Evolutionary conservation across 1,139 yeast species (phyloP).

Genomic region (Yamadazyma oceani): DNA sequence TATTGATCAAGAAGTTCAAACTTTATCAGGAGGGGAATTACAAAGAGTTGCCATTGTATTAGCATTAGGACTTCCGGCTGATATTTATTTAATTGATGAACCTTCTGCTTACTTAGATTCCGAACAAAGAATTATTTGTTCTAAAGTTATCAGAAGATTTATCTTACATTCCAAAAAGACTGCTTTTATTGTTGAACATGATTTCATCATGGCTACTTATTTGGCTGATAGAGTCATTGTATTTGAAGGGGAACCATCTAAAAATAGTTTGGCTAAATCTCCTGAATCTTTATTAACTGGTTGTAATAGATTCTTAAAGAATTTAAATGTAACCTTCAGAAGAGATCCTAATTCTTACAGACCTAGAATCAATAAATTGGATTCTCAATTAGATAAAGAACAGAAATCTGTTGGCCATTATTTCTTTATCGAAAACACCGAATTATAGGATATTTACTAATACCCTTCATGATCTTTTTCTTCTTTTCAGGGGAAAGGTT

Average conservation of each 20-base stretch:
- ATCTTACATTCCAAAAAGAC: constrained; percentile 96
- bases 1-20: constrained; percentile 96
- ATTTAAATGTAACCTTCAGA: constrained; percentile 96
- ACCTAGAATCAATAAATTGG: constrained; percentile 97
- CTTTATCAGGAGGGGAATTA: constrained; percentile 98
- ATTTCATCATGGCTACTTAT: constrained; percentile 99
- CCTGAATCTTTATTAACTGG: constrained; percentile 96
- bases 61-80: constrained; percentile 93
- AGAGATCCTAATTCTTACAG: constrained; percentile 98
- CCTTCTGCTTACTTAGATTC: constrained; percentile 98
- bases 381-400: constrained; percentile 98
- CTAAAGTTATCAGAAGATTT: constrained; percentile 96
- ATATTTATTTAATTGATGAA: constrained; percentile 94
- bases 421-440: constrained; percentile 81
- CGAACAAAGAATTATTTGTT: constrained; percentile 98
- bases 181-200: constrained; percentile 98
- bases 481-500: too few species aligned
- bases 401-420: constrained; percentile 89
- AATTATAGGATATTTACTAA: too few species aligned
- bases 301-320: constrained; percentile 94
- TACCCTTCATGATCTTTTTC: too few species aligned
- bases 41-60: constrained; percentile 98
- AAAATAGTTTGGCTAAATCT: constrained; percentile 74
- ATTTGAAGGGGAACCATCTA: constrained; percentile 92
- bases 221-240: constrained; percentile 98